Percentiles rank a stretch among this genome's conserved stretches.
Conservation (phyloP, 2,329 filamentous ascomycete genomes). For the Paecilomyces sp. region DNA sequence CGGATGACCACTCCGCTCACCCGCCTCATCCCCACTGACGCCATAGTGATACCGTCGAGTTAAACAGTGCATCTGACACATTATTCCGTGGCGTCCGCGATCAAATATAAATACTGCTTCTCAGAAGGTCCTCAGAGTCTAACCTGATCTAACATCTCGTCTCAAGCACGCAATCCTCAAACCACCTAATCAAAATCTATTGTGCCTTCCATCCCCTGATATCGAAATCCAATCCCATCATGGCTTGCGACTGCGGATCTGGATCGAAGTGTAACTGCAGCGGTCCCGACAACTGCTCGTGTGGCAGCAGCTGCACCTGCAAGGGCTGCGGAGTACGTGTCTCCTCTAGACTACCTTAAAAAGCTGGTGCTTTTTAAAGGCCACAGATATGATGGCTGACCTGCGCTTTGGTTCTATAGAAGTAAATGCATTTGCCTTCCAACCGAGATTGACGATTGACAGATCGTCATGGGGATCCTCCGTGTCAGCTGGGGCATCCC, state of each 20-base stretch:
- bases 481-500: background rate
- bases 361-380: background rate
- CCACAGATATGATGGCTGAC: background rate
- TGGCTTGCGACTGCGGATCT: conserved; percentile 28
- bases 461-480: background rate
- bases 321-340: conserved; percentile 33
- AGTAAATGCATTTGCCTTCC: background rate
- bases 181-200: background rate
- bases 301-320: conserved; percentile 26
- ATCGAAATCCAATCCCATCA: conserved; percentile 9
- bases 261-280: conserved; percentile 25
- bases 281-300: conserved; percentile 25
- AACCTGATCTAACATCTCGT: background rate
- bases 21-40: conserved; percentile 4
- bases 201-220: background rate
- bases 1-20: background rate
- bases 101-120: background rate
- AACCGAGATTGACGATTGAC: background rate
- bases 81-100: background rate
- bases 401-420: background rate
- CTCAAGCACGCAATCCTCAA: background rate
- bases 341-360: background rate
- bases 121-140: background rate
- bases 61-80: background rate
- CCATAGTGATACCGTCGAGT: conserved; percentile 1